Conservation (phyloP, 2,329 filamentous ascomycete genomes). For the Trichoderma polysporum region DNA sequence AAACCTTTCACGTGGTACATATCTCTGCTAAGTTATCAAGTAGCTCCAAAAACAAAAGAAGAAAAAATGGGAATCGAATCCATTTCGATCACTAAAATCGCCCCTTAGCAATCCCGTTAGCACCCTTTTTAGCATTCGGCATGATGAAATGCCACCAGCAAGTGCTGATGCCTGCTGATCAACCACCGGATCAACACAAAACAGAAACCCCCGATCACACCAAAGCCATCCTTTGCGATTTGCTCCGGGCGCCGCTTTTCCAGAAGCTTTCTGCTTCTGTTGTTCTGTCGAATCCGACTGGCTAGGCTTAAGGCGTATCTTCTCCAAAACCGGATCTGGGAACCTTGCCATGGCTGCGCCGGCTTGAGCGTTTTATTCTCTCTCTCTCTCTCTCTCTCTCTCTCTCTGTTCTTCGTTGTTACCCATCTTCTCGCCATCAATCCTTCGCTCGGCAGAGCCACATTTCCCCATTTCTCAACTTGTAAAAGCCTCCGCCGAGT, state of each 20-base stretch:
- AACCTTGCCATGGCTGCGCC: not conserved
- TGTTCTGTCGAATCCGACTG: not conserved
- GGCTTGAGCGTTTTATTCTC: not conserved
- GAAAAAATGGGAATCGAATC: not conserved
- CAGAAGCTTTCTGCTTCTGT: constrained; percentile 10
- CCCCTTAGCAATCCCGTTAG: not conserved
- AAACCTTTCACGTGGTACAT: not conserved
- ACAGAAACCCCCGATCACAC: constrained; percentile 9
- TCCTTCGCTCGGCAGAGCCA: constrained; percentile 3
- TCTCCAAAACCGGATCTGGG: not conserved
- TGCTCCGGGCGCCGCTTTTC: constrained; percentile 17
- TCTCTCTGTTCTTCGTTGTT: not conserved
- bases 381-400: not conserved
- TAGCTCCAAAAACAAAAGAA: not conserved
- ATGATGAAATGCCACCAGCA: not conserved
- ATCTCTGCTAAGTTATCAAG: too few relatives aligned
- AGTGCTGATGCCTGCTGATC: constrained; percentile 13
- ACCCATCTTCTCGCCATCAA: not conserved
- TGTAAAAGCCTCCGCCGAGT: not conserved
- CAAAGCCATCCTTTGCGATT: constrained; percentile 3
- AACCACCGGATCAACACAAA: constrained; percentile 13
- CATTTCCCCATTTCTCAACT: not conserved
- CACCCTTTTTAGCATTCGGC: not conserved
- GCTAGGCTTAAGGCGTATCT: too few relatives aligned
- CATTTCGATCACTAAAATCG: not conserved